Base-by-base conservation (phyloP, 2,329 filamentous ascomycete genomes). In the Fusarium domesticum region DNA sequence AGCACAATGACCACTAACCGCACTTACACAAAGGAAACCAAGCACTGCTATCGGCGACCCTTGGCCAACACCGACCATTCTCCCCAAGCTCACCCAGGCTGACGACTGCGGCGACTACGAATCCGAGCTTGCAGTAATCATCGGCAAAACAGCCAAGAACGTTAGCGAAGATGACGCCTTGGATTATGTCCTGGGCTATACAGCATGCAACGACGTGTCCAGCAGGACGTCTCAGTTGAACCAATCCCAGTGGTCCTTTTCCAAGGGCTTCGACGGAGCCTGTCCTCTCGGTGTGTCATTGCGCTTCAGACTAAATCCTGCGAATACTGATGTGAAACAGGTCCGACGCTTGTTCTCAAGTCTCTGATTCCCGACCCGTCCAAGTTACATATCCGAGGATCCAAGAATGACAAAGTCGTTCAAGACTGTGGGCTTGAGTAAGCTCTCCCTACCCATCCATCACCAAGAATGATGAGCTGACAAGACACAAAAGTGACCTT, bases 291-390 rank as follows among this genome's bases (percentile, higher is more conserved):
- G 58, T 58, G 36, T 35, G 31, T 41, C 6, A 2, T 43, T 20
- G 6, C 20, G 6, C 10, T 1, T 5, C 17, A 18, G 4, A 5
- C 2, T 8, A 11, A n/a, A 17, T 7, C 2, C 19, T 6, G 4
- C 30, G 3, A 20, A n/a, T 15, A 11, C n/a, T 15, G 4, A 25
- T 19, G 41, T 50, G 43, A 59, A 10, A 15, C 77, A 59, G 85
- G 85, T 1, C 85, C 85, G 1, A 84, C 81, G 1, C 84, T 89
- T 50, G 84, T 84, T 5, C 77, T 77, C 43, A 69, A 69, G 37
- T 67, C 68, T 3, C 39, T 84, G 35, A 75, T 83, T 47, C 65
- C 67, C n/a, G 76, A 84, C 56, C 80, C 80, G 1, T 75, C 82
- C 53, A 70, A 67, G 20, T 62, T 84, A 30, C 64, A 61, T 37